Evolutionary conservation across 495 filamentous ascomycete genomes (phyloP).

Genomic region (Aspergillus baeticus): DNA sequence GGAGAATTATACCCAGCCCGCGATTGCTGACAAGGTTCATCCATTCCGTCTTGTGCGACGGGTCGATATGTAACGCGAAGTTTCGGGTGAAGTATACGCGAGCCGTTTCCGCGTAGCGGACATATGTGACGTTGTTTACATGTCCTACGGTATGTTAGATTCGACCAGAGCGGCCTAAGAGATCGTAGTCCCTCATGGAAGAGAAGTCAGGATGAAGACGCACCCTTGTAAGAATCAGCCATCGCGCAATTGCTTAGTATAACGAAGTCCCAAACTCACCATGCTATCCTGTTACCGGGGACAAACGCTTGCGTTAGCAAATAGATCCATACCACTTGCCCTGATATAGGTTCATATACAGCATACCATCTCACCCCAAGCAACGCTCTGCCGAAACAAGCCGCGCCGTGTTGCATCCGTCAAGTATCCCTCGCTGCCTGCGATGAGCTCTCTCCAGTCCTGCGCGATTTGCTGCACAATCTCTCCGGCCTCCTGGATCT

Average conservation of each 20-base stretch:
- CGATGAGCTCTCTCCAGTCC: conserved; percentile 78
- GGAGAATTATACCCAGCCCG: conserved; percentile 73
- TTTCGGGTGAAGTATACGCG: conserved; percentile 82
- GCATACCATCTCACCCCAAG: conserved; percentile 88
- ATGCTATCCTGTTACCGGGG: conserved; percentile 50
- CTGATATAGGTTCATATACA: neutral
- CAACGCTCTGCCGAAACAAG: conserved; percentile 68
- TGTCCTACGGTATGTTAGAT: conserved; percentile 53
- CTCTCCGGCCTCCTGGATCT: conserved; percentile 58
- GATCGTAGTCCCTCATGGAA: neutral
- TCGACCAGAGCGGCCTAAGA: neutral
- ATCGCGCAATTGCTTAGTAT: neutral
- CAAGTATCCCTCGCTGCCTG: conserved; percentile 79
- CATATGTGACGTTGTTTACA: conserved; percentile 86
- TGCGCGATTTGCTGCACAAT: conserved; percentile 60
- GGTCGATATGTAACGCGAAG: conserved; percentile 69
- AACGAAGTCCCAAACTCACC: conserved; percentile 35
- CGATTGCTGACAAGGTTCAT: conserved; percentile 63
- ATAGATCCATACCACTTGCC: neutral
- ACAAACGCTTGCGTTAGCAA: conserved; percentile 16
- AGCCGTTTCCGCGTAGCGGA: conserved; percentile 81
- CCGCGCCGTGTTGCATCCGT: conserved; percentile 63
- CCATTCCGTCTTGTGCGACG: conserved; percentile 65
- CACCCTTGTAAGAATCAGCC: conserved; percentile 24
- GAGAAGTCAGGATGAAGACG: neutral